These are phyloP conservation scores for Dorcoceras hygrometricum DNA, from an alignment of 257 asterid species.

Conservation along the genomic window DNA sequence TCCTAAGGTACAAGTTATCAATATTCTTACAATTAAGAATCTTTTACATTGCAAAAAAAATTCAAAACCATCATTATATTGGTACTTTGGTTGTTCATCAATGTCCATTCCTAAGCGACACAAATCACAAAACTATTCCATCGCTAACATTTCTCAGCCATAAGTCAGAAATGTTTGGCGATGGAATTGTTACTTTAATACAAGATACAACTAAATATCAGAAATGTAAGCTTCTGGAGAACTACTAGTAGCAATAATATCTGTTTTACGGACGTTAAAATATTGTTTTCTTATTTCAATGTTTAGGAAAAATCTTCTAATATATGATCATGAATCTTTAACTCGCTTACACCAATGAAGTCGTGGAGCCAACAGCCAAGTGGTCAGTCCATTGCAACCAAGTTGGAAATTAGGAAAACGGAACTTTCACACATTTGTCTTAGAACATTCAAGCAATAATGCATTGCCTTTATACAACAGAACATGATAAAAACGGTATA, in stretches of 20 bases:
- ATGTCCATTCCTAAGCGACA: too few species aligned
- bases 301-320: background rate
- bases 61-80: too few species aligned
- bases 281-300: background rate
- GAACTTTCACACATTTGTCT: background rate
- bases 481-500: slow-evolving; percentile 5
- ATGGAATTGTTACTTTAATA: background rate
- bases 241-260: background rate
- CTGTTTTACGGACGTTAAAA: background rate
- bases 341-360: background rate
- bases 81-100: too few species aligned
- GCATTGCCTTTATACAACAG: background rate
- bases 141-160: too few species aligned
- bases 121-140: too few species aligned
- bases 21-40: too few species aligned
- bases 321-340: background rate
- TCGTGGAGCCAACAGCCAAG: too few species aligned
- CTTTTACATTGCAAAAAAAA: too few species aligned
- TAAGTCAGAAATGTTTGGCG: background rate
- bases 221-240: background rate
- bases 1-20: too few species aligned
- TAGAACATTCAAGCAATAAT: slow-evolving; percentile 12
- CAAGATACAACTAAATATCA: background rate
- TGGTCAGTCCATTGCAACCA: background rate
- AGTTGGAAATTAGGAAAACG: background rate